A percentile compares a stretch with the other conserved stretches of the same genome.
Evolutionary conservation across 78 protist species (phyloP).

Genomic region (Isochrysis galbana): DNA sequence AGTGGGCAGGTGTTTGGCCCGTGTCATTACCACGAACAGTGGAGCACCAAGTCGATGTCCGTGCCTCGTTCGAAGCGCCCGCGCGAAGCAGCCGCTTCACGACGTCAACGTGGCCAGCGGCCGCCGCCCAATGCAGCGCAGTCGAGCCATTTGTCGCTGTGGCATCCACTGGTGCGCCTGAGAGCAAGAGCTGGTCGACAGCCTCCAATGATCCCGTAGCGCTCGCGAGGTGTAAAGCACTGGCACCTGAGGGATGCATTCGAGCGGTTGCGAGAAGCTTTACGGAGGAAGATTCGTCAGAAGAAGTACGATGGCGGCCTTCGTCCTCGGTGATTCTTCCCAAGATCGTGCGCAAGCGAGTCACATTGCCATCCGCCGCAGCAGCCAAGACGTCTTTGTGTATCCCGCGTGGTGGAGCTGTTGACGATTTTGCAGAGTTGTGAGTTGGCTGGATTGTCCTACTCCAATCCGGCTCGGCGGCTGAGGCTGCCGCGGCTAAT

Average conservation of each 20-base stretch:
- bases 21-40: neutral
- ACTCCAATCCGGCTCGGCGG: neutral
- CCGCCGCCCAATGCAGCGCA: conserved; percentile 18
- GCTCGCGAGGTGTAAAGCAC: neutral
- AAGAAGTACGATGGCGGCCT: too few species aligned
- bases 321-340: neutral
- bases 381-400: neutral
- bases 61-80: neutral
- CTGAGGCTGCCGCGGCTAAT: neutral
- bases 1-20: conserved; percentile 9
- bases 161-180: neutral
- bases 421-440: neutral
- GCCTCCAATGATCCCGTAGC: neutral
- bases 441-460: neutral
- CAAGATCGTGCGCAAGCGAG: neutral
- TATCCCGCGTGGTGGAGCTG: neutral
- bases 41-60: neutral
- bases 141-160: neutral
- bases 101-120: neutral
- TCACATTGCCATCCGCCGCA: neutral
- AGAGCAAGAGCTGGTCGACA: neutral
- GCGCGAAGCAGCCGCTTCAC: neutral
- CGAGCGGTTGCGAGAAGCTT: neutral
- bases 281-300: neutral
- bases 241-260: neutral